Evolutionary conservation across 306 rosid species (phyloP).

Genomic region (apple (Malus domestica)): ASM211411v1 NC_041789.1:31777501-31778000

Average conservation of each 20-base stretch:
- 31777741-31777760: not conserved
- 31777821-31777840: not conserved
- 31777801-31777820: not conserved
- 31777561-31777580: slow-evolving; percentile 14
- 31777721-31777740: too few relatives aligned
- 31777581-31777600: not conserved
- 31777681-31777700: not conserved
- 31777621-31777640: not conserved
- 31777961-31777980: too few relatives aligned
- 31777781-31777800: not conserved
- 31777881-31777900: not conserved
- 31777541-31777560: not conserved
- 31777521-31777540: not conserved
- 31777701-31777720: not conserved
- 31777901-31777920: not conserved
- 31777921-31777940: not conserved
- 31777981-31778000: too few relatives aligned
- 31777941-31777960: not conserved
- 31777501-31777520: not conserved
- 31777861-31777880: slow-evolving; percentile 28
- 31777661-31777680: not conserved
- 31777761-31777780: not conserved
- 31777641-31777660: not conserved
- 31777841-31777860: slow-evolving; percentile 31
- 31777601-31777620: not conserved